Evolutionary conservation across 495 filamentous ascomycete species (phyloP).

Genomic region (Xylaria intraflava): DNA sequence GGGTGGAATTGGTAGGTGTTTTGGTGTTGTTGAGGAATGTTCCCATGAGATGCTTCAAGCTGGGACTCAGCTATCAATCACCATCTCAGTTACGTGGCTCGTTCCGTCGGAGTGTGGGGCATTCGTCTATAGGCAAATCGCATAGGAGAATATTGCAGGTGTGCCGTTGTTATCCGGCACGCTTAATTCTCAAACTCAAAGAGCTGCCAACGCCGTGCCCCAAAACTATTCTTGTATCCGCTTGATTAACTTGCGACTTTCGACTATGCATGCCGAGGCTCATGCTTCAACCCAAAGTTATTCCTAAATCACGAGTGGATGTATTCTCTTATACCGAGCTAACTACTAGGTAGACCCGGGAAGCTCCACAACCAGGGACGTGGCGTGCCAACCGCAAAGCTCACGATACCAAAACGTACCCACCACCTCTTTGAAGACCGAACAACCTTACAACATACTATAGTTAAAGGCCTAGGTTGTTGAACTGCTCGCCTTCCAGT

Average conservation of each 20-base stretch:
- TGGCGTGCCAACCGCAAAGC: no score
- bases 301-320: no score
- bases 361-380: no score
- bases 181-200: no score
- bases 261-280: slow-evolving; percentile 6
- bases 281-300: no score
- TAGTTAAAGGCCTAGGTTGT: neutral
- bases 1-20: neutral
- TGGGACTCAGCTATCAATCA: no score
- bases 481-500: neutral
- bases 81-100: slow-evolving; percentile 12
- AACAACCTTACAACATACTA: neutral
- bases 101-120: slow-evolving; percentile 17
- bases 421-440: slow-evolving; percentile 3
- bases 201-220: neutral
- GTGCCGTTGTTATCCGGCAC: no score
- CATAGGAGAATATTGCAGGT: neutral
- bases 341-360: no score
- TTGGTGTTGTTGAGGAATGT: neutral
- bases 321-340: no score
- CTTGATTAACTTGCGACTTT: neutral
- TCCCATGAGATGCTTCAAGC: neutral
- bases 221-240: neutral
- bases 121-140: slow-evolving; percentile 7
- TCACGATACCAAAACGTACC: neutral